Evolutionary conservation across 768 basidiomycete genomes (phyloP).

Genomic region (Lentinus brumalis): DNA sequence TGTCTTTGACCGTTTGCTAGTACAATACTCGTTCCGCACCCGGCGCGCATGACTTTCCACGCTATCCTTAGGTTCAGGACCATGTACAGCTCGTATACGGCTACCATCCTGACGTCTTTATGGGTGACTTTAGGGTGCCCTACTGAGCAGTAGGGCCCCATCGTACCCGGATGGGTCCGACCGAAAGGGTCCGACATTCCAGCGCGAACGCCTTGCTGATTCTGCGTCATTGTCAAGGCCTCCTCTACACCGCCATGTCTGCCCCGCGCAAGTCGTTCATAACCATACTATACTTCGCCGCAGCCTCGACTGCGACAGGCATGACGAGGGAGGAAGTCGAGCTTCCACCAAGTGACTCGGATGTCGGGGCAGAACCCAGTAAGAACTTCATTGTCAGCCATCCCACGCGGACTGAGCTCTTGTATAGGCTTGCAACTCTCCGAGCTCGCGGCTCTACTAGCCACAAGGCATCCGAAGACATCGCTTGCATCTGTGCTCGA

Average conservation of each 20-base stretch:
- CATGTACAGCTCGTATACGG: too few relatives aligned
- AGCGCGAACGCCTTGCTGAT: too few relatives aligned
- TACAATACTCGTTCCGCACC: too few relatives aligned
- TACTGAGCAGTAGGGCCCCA: too few relatives aligned
- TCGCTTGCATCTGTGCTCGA: conserved; percentile 55
- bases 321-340: conserved; percentile 53
- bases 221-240: not conserved
- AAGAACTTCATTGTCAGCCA: not conserved
- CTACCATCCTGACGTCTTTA: too few relatives aligned
- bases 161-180: too few relatives aligned
- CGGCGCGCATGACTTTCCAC: too few relatives aligned
- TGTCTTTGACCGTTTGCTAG: too few relatives aligned
- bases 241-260: conserved; percentile 15
- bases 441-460: conserved; percentile 51
- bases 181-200: too few relatives aligned
- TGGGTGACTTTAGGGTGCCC: too few relatives aligned
- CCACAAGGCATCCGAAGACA: conserved; percentile 54
- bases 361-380: not conserved
- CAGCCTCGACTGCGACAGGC: conserved; percentile 71
- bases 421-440: conserved; percentile 48
- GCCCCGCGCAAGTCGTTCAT: conserved; percentile 26
- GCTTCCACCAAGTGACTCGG: conserved; percentile 31
- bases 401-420: not conserved
- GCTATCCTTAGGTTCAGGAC: too few relatives aligned
- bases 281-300: conserved; percentile 56